Evolutionary conservation across 768 basidiomycete species (phyloP).

Genomic region (Asterophora lycoperdoides): DNA sequence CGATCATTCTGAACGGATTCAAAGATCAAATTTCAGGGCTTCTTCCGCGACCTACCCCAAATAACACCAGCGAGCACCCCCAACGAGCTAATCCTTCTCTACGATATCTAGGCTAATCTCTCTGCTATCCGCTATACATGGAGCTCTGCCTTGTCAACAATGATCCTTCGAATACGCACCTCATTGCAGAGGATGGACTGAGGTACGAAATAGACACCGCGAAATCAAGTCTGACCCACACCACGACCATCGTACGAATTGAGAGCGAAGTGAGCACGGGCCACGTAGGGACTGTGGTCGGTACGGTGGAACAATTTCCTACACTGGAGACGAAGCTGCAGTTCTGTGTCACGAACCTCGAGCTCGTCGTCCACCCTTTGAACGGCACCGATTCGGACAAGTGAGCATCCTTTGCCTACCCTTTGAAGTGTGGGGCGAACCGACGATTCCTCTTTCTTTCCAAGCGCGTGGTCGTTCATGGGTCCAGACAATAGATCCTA

Average conservation of each 20-base stretch:
- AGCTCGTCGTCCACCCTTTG: conserved; percentile 13
- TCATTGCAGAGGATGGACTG: conserved; percentile 30
- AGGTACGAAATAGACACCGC: conserved; percentile 32
- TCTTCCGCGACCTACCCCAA: background rate
- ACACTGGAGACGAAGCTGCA: conserved; percentile 21
- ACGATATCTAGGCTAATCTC: background rate
- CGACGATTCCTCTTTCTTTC: background rate
- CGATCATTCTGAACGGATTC: background rate
- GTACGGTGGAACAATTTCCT: conserved; percentile 23
- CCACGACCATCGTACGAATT: conserved; percentile 27
- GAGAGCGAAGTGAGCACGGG: conserved; percentile 26
- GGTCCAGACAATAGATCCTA: conserved; percentile 31
- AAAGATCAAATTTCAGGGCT: background rate
- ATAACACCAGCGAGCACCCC: background rate
- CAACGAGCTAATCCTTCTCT: no score
- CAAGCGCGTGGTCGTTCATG: conserved; percentile 34
- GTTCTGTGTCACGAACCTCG: conserved; percentile 18
- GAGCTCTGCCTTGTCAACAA: conserved; percentile 36
- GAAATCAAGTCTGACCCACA: conserved; percentile 4
- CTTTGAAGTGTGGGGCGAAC: background rate
- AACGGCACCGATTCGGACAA: conserved; percentile 13
- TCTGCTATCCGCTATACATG: conserved; percentile 11
- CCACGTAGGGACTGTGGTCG: conserved; percentile 30
- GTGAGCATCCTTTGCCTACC: conserved; percentile 10
- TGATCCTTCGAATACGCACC: conserved; percentile 33